Conservation (phyloP, 805 yeast genomes). For the Phaffomyces antillensis region DNA sequence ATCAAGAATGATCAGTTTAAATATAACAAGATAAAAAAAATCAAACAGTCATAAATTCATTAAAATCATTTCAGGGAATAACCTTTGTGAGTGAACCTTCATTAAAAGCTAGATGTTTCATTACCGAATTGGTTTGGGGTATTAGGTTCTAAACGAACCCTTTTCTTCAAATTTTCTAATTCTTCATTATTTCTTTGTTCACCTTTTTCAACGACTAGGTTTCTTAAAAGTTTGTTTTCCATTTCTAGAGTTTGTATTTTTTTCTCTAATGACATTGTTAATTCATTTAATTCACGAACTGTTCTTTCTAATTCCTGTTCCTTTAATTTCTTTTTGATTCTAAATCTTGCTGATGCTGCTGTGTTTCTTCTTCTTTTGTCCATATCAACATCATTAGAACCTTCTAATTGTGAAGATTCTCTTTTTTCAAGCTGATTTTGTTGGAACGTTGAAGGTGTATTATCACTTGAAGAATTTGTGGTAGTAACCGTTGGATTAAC, state of each 20-base stretch:
- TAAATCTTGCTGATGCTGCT: conserved; percentile 90
- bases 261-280: conserved; percentile 58
- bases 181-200: conserved; percentile 45
- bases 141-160: conserved; percentile 26
- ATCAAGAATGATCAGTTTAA: too few relatives aligned
- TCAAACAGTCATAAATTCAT: too few relatives aligned
- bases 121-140: not conserved
- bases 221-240: conserved; percentile 84
- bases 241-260: conserved; percentile 80
- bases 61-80: not conserved
- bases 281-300: conserved; percentile 64
- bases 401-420: conserved; percentile 8
- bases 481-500: conserved; percentile 6
- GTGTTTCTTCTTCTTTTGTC: conserved; percentile 85
- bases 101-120: not conserved
- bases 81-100: not conserved
- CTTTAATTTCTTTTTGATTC: conserved; percentile 84
- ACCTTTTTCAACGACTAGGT: conserved; percentile 76
- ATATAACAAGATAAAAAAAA: too few relatives aligned
- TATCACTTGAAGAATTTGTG: not conserved
- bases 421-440: not conserved
- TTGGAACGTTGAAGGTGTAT: not conserved
- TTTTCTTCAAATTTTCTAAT: conserved; percentile 43
- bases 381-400: conserved; percentile 34
- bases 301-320: conserved; percentile 86